These are phyloP conservation scores for Mycena belliarum DNA, from an alignment of 768 basidiomycete species.

Conservation along the genomic window DNA sequence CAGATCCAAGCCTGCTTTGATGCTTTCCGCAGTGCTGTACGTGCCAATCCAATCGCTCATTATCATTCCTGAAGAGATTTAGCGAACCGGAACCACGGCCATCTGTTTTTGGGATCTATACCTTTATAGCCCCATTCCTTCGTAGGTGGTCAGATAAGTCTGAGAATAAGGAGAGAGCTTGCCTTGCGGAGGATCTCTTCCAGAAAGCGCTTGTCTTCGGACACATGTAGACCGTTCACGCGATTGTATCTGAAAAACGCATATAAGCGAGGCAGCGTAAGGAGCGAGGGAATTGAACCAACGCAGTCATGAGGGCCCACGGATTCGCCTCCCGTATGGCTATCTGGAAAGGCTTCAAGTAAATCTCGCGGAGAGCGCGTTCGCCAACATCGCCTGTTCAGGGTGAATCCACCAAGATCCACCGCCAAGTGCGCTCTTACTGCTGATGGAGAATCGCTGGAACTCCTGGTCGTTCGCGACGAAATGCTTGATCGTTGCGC, in stretches of 20 bases:
- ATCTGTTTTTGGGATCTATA: neutral
- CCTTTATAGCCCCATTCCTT: conserved; percentile 67
- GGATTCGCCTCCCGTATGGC: conserved; percentile 56
- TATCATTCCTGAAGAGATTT: conserved; percentile 37
- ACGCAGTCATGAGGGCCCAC: conserved; percentile 63
- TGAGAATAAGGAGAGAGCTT: neutral
- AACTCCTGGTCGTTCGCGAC: conserved; percentile 66
- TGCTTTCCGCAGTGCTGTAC: conserved; percentile 48
- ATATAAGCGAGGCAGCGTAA: neutral
- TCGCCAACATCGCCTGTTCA: conserved; percentile 48
- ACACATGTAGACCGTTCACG: conserved; percentile 59
- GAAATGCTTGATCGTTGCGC: conserved; percentile 66
- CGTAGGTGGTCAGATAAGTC: neutral
- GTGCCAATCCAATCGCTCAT: conserved; percentile 64
- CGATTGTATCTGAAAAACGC: conserved; percentile 51
- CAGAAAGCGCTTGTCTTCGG: conserved; percentile 52
- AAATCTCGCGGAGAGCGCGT: conserved; percentile 66
- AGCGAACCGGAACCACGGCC: too few relatives aligned
- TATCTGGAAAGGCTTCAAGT: conserved; percentile 63
- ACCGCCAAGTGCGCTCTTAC: conserved; percentile 30
- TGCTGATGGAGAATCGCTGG: conserved; percentile 51
- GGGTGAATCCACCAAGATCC: neutral
- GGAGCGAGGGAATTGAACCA: conserved; percentile 19
- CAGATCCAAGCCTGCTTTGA: conserved; percentile 64
- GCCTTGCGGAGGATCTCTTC: conserved; percentile 55